Percentiles rank a stretch among this genome's conserved stretches.
Evolutionary conservation across 1,284 basidiomycete genomes (phyloP).

Genomic region (Mixia osmundae): DNA sequence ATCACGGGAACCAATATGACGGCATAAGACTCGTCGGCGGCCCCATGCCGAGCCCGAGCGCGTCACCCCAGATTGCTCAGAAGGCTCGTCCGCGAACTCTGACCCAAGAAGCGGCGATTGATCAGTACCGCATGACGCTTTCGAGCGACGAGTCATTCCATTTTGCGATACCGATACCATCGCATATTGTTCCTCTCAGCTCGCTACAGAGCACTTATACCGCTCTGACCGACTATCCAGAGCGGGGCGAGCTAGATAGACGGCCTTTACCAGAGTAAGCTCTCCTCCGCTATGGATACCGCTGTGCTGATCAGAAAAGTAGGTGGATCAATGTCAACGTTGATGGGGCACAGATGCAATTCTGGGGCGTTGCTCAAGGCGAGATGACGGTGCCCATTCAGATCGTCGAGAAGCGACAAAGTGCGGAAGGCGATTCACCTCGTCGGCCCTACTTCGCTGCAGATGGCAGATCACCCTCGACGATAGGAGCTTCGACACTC

Average conservation of each 20-base stretch:
- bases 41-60: conserved; percentile 1
- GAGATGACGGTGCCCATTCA: conserved; percentile 2
- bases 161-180: conserved; percentile 3
- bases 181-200: background rate
- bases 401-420: conserved; percentile 5
- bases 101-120: conserved; percentile 1
- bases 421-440: too few relatives aligned
- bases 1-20: background rate
- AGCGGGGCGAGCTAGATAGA: conserved; percentile 3
- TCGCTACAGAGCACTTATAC: conserved; percentile 3
- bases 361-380: conserved; percentile 7
- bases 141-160: conserved; percentile 8
- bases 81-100: conserved; percentile 2
- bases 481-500: too few relatives aligned
- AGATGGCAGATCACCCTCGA: too few relatives aligned
- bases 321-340: background rate
- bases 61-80: conserved; percentile 1
- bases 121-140: conserved; percentile 5
- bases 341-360: background rate
- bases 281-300: conserved; percentile 4
- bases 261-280: conserved; percentile 7
- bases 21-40: conserved; percentile 1
- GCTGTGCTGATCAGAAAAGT: too few relatives aligned
- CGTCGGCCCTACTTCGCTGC: too few relatives aligned
- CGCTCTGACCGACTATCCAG: conserved; percentile 8